Conservation (phyloP, 2,329 filamentous ascomycete species). For the Escovopsis sp. region DNA sequence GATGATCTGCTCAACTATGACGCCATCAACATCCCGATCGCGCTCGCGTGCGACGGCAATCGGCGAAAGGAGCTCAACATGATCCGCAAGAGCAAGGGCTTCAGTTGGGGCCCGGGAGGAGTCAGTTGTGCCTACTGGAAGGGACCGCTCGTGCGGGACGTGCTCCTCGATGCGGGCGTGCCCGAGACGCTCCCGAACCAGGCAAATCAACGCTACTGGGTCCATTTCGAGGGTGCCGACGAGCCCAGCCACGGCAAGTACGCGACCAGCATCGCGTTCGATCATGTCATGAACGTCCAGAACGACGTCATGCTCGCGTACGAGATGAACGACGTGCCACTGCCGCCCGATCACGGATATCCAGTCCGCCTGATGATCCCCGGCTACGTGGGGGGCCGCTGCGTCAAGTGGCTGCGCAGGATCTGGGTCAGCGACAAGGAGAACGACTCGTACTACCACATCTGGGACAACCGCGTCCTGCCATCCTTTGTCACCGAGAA, state of each 20-base stretch:
- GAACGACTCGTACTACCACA: constrained; percentile 91
- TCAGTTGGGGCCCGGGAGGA: constrained; percentile 84
- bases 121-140: too few relatives aligned
- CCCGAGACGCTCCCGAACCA: constrained; percentile 10
- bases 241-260: constrained; percentile 79
- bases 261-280: constrained; percentile 74
- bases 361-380: neutral
- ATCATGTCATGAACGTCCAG: constrained; percentile 52
- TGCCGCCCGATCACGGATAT: constrained; percentile 26
- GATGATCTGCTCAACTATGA: constrained; percentile 63
- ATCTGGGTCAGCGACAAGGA: constrained; percentile 64
- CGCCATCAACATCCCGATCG: constrained; percentile 74
- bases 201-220: constrained; percentile 42
- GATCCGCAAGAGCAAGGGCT: constrained; percentile 81
- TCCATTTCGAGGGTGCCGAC: constrained; percentile 85
- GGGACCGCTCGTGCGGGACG: too few relatives aligned
- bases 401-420: constrained; percentile 82
- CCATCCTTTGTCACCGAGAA: constrained; percentile 79
- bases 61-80: constrained; percentile 85
- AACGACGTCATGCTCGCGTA: constrained; percentile 76
- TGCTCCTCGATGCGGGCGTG: too few relatives aligned
- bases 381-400: constrained; percentile 49
- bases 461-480: constrained; percentile 81
- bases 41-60: constrained; percentile 84
- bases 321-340: constrained; percentile 74